These are phyloP conservation scores for Cladosporium oxysporum DNA, from an alignment of 2,329 filamentous ascomycete genomes.

Conservation along the genomic window DNA sequence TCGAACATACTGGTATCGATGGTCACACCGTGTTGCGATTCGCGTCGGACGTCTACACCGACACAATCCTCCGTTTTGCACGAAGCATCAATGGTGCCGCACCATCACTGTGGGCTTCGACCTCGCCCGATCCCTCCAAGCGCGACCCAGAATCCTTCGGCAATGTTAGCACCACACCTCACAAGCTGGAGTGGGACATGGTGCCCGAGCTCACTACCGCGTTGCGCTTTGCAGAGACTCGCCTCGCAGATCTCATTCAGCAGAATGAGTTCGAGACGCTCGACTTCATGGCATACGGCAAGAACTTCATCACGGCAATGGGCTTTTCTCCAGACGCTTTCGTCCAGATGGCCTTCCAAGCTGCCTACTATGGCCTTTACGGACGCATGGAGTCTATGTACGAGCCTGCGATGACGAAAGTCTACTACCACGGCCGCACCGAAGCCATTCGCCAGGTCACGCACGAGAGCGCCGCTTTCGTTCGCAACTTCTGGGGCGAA, in stretches of 20 bases:
- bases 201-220: slow-evolving; percentile 86
- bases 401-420: slow-evolving; percentile 97
- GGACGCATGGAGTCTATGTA: slow-evolving; percentile 93
- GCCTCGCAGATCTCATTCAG: slow-evolving; percentile 88
- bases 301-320: slow-evolving; percentile 97
- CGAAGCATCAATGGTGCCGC: slow-evolving; percentile 93
- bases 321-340: slow-evolving; percentile 97
- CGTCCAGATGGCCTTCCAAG: slow-evolving; percentile 98
- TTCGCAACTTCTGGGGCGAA: slow-evolving; percentile 93
- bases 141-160: slow-evolving; percentile 89
- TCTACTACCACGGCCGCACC: slow-evolving; percentile 88
- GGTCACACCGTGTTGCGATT: slow-evolving; percentile 96
- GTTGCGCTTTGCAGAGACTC: slow-evolving; percentile 90
- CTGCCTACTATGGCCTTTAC: slow-evolving; percentile 95
- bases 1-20: slow-evolving; percentile 97
- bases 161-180: slow-evolving; percentile 88
- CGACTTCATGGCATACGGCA: slow-evolving; percentile 86
- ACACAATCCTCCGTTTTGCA: slow-evolving; percentile 94
- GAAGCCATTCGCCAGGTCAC: slow-evolving; percentile 90
- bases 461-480: slow-evolving; percentile 79
- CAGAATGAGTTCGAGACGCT: slow-evolving; percentile 95
- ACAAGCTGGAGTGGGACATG: slow-evolving; percentile 98
- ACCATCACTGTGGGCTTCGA: slow-evolving; percentile 86
- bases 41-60: slow-evolving; percentile 93
- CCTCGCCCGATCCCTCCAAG: slow-evolving; percentile 88